Evolutionary conservation across 345 rosid species (phyloP), one percentile per base, ranked within the genome.

Genomic region (Linum lewisii): DNA sequence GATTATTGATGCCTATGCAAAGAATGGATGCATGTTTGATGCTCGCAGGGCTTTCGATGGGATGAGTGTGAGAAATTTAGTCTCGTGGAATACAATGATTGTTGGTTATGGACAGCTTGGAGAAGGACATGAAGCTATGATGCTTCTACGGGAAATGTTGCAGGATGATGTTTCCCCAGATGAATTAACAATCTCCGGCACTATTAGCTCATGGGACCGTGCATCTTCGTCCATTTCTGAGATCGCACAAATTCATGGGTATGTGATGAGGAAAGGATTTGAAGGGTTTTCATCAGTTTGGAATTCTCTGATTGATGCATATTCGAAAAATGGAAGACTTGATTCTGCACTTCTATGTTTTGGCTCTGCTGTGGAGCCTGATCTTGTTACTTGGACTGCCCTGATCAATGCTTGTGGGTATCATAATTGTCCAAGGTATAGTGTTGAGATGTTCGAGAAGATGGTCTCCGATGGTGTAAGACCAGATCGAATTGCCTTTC

Each of bases 31-130:
- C 22, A 64, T 76, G 50, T 67, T 63, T 21, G 82, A 77, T 55
- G 90, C 84, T 54, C 61, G 61, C 13, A 57, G 68, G 64, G 79
- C 72, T 71, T 87, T 85, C 63, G 76, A 82, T 54, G 65, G 50
- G 52, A 87, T 85, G 89, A 37, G 67, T 50, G 63, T 49, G 55
- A 83, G 78, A 66, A 83, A 78, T 71, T 70, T 77, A 9, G 86
- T 87, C 57, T 72, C 89, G 2, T 85, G 95, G 95, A 90, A 75
- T 24, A 79, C 82, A 2, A 76, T 85, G 77, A 72, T 85, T 42
- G 88, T 81, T 19, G 85, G 81, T 37, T 83, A 79, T 66, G 86
- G 85, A 64, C 73, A 61, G 58, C 57, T 57, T 26, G 81, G 86
- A 60, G 67, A 78, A 45, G 82, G 73, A 54, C 68, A 59, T 47